A percentile compares a stretch with the other conserved stretches of the same genome.
phyloP scores from a whole-genome alignment of 495 filamentous ascomycete genomes.

The Tuber indicum region DNA sequence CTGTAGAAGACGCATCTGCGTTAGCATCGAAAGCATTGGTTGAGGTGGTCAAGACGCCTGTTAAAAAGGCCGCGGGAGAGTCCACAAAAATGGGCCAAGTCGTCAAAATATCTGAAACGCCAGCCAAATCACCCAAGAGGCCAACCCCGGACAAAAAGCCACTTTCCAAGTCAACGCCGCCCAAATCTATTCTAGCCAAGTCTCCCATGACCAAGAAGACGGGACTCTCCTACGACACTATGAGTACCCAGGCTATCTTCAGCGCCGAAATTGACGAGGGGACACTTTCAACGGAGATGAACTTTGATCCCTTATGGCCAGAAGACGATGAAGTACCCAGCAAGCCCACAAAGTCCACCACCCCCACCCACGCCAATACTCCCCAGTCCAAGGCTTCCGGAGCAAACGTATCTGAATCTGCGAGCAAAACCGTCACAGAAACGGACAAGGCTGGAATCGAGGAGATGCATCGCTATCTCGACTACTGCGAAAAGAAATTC shows the following conservation, averaged over 20 bases:
- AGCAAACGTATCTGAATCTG: background rate
- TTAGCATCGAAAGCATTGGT: background rate
- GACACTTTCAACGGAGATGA: background rate
- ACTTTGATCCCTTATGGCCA: background rate
- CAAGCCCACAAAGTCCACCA: background rate
- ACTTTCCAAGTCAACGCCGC: background rate
- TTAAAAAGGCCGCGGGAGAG: background rate
- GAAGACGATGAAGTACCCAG: background rate
- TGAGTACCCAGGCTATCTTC: conserved; percentile 25
- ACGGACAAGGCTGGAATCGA: conserved; percentile 18
- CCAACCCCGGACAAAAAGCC: background rate
- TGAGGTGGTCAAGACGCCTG: background rate
- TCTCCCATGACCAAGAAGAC: background rate
- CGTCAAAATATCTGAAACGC: background rate
- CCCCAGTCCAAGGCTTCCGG: background rate
- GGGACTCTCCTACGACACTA: background rate
- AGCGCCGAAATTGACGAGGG: background rate
- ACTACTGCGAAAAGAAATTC: conserved; percentile 26
- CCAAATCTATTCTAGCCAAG: background rate
- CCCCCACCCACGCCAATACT: background rate
- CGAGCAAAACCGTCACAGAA: background rate
- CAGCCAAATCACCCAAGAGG: background rate
- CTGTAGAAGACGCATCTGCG: background rate
- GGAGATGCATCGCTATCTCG: conserved; percentile 27
- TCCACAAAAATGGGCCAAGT: background rate